Evolutionary conservation across 805 yeast genomes (phyloP).

Genomic region (Candida broadrunensis): DNA sequence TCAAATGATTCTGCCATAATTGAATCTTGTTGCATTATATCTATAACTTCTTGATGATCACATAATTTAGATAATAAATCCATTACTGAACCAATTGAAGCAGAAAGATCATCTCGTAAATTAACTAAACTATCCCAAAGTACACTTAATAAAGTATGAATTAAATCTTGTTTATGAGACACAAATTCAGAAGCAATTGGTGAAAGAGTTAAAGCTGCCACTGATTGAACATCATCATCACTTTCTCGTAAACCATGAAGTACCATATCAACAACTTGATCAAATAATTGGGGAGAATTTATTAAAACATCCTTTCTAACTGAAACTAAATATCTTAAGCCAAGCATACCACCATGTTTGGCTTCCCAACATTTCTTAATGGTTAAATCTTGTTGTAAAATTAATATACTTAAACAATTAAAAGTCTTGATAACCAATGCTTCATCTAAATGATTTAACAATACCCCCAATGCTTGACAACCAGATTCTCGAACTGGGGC

Average conservation of each 20-base stretch:
- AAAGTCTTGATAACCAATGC: conserved; percentile 61
- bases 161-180: conserved; percentile 50
- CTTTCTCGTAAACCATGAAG: conserved; percentile 73
- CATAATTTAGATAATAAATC: conserved; percentile 87
- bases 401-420: conserved; percentile 60
- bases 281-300: conserved; percentile 54
- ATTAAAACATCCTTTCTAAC: conserved; percentile 79
- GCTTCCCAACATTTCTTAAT: conserved; percentile 79
- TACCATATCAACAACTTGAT: conserved; percentile 78
- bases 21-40: conserved; percentile 65
- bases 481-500: conserved; percentile 98
- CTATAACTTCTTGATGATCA: conserved; percentile 73
- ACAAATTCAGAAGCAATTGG: conserved; percentile 91
- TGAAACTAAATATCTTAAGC: conserved; percentile 86
- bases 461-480: conserved; percentile 90
- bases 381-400: conserved; percentile 58
- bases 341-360: conserved; percentile 96
- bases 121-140: conserved; percentile 90
- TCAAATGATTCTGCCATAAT: conserved; percentile 56
- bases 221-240: conserved; percentile 96
- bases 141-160: conserved; percentile 53
- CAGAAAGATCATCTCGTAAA: conserved; percentile 86
- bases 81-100: conserved; percentile 95
- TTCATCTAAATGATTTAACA: conserved; percentile 69
- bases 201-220: conserved; percentile 86